phyloP scores from a whole-genome alignment of 164 flowering plant genomes.

The Macadamia tetraphylla region DNA sequence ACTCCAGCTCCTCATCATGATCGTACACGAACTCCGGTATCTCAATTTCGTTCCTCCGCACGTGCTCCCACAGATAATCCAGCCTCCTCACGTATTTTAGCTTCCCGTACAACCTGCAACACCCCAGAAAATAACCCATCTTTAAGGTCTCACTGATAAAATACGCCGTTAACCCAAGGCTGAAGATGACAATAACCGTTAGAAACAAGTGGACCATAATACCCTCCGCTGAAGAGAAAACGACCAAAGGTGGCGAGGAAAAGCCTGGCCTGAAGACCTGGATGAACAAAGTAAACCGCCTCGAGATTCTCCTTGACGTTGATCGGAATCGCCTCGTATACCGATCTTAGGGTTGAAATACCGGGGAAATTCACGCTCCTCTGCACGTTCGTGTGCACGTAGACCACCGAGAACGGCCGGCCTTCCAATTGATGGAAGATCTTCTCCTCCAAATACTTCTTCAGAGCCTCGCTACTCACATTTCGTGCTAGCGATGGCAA shows the following conservation, averaged over 20 bases:
- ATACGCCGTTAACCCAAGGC: no score
- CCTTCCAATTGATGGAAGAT: conserved; percentile 39
- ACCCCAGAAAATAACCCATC: neutral
- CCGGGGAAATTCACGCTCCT: conserved; percentile 69
- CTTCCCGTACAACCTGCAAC: conserved; percentile 55
- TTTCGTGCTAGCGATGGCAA: conserved; percentile 31
- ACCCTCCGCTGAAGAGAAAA: conserved; percentile 61
- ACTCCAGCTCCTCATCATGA: conserved; percentile 63
- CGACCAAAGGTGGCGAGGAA: conserved; percentile 83
- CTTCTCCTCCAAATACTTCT: conserved; percentile 56
- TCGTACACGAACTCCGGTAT: conserved; percentile 68
- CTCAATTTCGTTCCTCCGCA: conserved; percentile 49
- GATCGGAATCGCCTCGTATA: conserved; percentile 60
- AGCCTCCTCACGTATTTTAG: conserved; percentile 54
- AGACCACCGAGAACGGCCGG: conserved; percentile 53
- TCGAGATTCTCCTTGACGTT: conserved; percentile 44
- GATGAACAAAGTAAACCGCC: conserved; percentile 73
- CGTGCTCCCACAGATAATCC: conserved; percentile 60
- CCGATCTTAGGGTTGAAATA: conserved; percentile 41
- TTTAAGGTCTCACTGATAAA: neutral
- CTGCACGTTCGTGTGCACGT: conserved; percentile 57
- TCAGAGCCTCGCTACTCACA: conserved; percentile 38
- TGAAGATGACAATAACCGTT: no score
- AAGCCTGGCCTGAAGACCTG: conserved; percentile 64
- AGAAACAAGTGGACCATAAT: neutral